Base-by-base conservation (phyloP, 148 eudicot species). In the Mesembryanthemum crystallinum region DNA sequence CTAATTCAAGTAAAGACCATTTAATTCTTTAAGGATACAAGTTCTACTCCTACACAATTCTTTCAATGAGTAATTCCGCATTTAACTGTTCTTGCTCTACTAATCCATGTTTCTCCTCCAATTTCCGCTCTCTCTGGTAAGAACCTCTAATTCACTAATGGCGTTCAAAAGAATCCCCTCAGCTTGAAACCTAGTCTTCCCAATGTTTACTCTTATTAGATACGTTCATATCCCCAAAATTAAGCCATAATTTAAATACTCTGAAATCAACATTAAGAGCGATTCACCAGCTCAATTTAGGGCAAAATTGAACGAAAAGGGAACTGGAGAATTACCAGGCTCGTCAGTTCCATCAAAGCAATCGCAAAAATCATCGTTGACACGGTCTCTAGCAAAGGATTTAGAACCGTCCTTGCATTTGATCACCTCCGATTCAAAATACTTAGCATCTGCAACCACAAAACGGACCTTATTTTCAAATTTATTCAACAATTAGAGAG, bases 271-370 rank as follows among this genome's bases (percentile, higher is more conserved):
- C n/a, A 14, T 52, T 24, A 18, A 73, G 6, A 6, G 14, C 30
- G 14, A 7, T 27, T 15, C 55, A 66, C 54, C 24, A n/a, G 51
- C 33, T 23, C 37, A 81, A 24, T 14, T 17, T 28, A 29, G 4
- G 1, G 12, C 47, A 28, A 54, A 51, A 64, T 20, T 23, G 33
- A 76, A 62, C 30, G 24, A 1, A 51, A 8, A 49, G 51, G 30
- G 28, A 18, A 63, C 0, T 4, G n/a, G 6, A 37, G 35, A 76
- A 62, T 32, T 73, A 90, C 97, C 97, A 51, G 97, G 97, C 68
- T 92, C 97, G 80, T 92, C 97, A 45, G 97, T 86, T 52, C 97
- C 97, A 77, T 92, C 97, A 66, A 83, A 20, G 71, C 97, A 92
- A 73, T 92, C 97, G 49, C 97, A 92, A 73, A 90, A 92, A 49